Evolutionary conservation across 176 grass and related monocot genomes (phyloP).

Genomic region (Triticum aestivum): IWGSC_CS_RefSeq_v2.1 NC_057800.1:685258301-685258800

Average conservation of each 20-base stretch:
- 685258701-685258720: slow-evolving; percentile 99
- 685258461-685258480: neutral
- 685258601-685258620: slow-evolving; percentile 94
- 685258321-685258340: neutral
- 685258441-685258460: slow-evolving; percentile 40
- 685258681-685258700: slow-evolving; percentile 90
- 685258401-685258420: slow-evolving; percentile 73
- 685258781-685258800: neutral
- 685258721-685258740: slow-evolving; percentile 98
- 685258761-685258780: slow-evolving; percentile 59
- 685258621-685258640: slow-evolving; percentile 92
- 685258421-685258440: slow-evolving; percentile 73
- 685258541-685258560: slow-evolving; percentile 86
- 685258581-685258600: slow-evolving; percentile 73
- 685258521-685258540: neutral
- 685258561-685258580: slow-evolving; percentile 77
- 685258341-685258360: slow-evolving; percentile 27
- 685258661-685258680: slow-evolving; percentile 84
- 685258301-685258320: slow-evolving; percentile 11
- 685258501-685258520: neutral
- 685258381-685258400: slow-evolving; percentile 90
- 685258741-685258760: slow-evolving; percentile 80
- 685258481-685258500: slow-evolving; percentile 22
- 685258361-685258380: slow-evolving; percentile 40
- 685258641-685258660: slow-evolving; percentile 98